Evolutionary conservation across 1,139 yeast species (phyloP).

Genomic region (Pichia sp.): DNA sequence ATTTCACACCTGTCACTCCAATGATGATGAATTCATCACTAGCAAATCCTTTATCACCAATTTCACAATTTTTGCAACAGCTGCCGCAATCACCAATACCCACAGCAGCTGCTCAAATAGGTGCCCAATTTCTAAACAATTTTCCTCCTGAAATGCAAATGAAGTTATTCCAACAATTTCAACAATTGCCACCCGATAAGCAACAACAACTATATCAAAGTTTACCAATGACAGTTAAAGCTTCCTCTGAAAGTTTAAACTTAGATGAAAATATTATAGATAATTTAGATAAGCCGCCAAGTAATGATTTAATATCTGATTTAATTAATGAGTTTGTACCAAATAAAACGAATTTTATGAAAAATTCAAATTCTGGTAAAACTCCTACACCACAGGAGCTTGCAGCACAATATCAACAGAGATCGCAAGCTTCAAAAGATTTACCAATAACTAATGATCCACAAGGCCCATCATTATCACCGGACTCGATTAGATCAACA

Average conservation of each 20-base stretch:
- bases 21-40: slow-evolving; percentile 1
- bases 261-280: slow-evolving; percentile 22
- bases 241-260: slow-evolving; percentile 14
- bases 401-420: slow-evolving; percentile 25
- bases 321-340: slow-evolving; percentile 23
- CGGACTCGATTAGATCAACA: slow-evolving; percentile 27
- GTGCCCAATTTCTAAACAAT: slow-evolving; percentile 13
- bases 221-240: slow-evolving; percentile 13
- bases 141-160: slow-evolving; percentile 17
- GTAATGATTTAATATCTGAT: slow-evolving; percentile 19
- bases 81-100: slow-evolving; percentile 11
- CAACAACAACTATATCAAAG: slow-evolving; percentile 21
- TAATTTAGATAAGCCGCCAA: slow-evolving; percentile 19
- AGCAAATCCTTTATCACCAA: slow-evolving; percentile 13
- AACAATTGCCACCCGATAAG: slow-evolving; percentile 14
- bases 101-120: slow-evolving; percentile 12
- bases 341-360: slow-evolving; percentile 4
- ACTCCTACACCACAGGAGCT: slow-evolving; percentile 20
- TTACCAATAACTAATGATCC: slow-evolving; percentile 1
- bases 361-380: not conserved
- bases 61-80: slow-evolving; percentile 14
- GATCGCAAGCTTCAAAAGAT: slow-evolving; percentile 15
- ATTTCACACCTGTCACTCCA: not conserved
- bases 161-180: slow-evolving; percentile 15
- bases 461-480: slow-evolving; percentile 27